phyloP scores from a whole-genome alignment of 768 basidiomycete species.

The Hydnum rufescens region DNA sequence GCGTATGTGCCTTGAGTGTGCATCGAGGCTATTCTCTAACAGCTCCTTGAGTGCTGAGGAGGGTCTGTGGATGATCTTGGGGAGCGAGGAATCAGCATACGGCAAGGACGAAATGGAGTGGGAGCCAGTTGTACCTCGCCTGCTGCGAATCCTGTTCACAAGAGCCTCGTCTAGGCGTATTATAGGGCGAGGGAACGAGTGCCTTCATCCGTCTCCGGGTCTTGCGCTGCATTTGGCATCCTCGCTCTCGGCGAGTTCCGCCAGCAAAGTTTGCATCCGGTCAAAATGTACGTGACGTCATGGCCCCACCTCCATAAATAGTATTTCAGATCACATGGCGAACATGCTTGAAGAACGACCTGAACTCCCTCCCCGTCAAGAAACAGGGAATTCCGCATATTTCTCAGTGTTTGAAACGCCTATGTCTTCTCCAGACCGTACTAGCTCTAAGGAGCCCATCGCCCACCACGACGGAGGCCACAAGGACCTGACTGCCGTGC shows the following conservation, averaged over 20 bases:
- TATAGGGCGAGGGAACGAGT: constrained; percentile 26
- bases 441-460: neutral
- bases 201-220: neutral
- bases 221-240: neutral
- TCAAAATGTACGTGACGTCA: neutral
- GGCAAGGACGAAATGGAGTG: neutral
- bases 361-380: neutral
- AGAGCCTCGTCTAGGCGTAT: constrained; percentile 59
- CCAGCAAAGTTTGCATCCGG: neutral
- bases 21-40: constrained; percentile 90
- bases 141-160: constrained; percentile 76
- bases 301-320: neutral
- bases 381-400: neutral
- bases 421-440: neutral
- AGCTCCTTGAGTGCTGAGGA: constrained; percentile 92
- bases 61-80: constrained; percentile 73
- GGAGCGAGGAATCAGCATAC: neutral
- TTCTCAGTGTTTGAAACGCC: neutral
- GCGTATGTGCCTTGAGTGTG: constrained; percentile 68
- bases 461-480: neutral
- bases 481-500: neutral
- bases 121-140: constrained; percentile 23
- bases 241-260: neutral
- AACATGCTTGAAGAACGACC: too few relatives aligned
- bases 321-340: neutral